These are phyloP conservation scores for Nemania abortiva DNA, from an alignment of 2,329 filamentous ascomycete species.

Conservation along the genomic window DNA sequence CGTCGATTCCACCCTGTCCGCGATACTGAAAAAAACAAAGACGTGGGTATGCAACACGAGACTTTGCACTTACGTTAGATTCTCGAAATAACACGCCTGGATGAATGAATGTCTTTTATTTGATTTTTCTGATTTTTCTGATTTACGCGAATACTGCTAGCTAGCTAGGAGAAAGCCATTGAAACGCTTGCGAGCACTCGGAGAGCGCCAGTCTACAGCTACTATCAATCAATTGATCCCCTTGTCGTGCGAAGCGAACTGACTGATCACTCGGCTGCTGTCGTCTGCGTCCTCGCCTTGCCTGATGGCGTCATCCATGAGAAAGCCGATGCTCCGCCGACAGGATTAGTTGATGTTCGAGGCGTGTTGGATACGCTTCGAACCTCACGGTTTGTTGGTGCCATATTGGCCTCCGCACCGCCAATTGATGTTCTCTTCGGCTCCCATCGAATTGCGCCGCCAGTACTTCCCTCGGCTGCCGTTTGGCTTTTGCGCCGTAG, in stretches of 20 bases:
- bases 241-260: background rate
- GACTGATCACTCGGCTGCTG: slow-evolving; percentile 52
- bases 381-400: slow-evolving; percentile 52
- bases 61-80: background rate
- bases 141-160: slow-evolving; percentile 25
- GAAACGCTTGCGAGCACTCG: slow-evolving; percentile 15
- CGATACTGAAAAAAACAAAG: background rate
- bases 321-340: slow-evolving; percentile 93
- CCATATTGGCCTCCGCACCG: slow-evolving; percentile 51
- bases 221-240: slow-evolving; percentile 9
- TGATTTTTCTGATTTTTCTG: slow-evolving; percentile 37
- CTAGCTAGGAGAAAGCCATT: slow-evolving; percentile 30
- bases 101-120: slow-evolving; percentile 31
- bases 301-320: slow-evolving; percentile 81
- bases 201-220: slow-evolving; percentile 21
- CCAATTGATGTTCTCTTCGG: slow-evolving; percentile 61
- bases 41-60: slow-evolving; percentile 6
- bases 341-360: slow-evolving; percentile 77
- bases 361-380: slow-evolving; percentile 59
- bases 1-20: slow-evolving; percentile 1
- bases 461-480: slow-evolving; percentile 49
- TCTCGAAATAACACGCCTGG: background rate
- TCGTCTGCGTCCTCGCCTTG: slow-evolving; percentile 59
- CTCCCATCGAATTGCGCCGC: slow-evolving; percentile 63
- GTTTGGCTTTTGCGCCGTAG: slow-evolving; percentile 67